Percentiles rank a stretch among this genome's conserved stretches.
phyloP scores from a whole-genome alignment of 73 alveolate species.

The Symbiodinium natans region DNA sequence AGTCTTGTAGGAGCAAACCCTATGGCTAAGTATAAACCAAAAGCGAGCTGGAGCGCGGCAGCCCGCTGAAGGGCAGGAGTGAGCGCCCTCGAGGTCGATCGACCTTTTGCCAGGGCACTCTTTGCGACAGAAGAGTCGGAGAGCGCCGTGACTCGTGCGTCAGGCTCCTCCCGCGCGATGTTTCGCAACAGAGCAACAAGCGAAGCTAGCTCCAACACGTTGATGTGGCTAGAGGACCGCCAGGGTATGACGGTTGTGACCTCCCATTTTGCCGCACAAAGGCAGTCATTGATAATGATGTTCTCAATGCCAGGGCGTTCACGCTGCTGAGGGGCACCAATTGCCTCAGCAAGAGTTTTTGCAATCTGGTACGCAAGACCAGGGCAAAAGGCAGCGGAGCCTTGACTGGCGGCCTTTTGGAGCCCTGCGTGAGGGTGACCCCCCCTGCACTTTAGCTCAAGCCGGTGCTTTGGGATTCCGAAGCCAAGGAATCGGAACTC shows the following conservation, averaged over 20 bases:
- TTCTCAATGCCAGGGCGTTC: not conserved
- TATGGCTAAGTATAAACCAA: not conserved
- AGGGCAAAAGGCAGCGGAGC: not conserved
- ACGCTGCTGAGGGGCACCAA: not conserved
- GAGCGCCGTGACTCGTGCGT: not conserved
- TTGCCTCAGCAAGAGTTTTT: not conserved
- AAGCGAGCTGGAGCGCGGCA: not conserved
- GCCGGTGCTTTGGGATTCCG: not conserved
- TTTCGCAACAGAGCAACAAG: not conserved
- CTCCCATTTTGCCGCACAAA: not conserved
- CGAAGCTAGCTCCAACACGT: not conserved
- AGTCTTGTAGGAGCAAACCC: not conserved
- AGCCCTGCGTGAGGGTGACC: not conserved
- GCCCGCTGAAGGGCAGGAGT: not conserved
- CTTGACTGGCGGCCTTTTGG: not conserved
- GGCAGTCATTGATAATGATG: not conserved
- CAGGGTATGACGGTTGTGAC: not conserved
- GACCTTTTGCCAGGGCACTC: not conserved
- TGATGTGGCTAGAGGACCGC: not conserved
- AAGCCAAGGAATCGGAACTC: no score
- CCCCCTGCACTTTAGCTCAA: not conserved
- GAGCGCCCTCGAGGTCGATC: not conserved
- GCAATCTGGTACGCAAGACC: not conserved
- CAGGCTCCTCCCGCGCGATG: not conserved
- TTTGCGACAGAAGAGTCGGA: slow-evolving; percentile 1